Evolutionary conservation across 495 filamentous ascomycete species (phyloP), one percentile per base, ranked within the genome.

Genomic region (Lichina pygmaea): DNA sequence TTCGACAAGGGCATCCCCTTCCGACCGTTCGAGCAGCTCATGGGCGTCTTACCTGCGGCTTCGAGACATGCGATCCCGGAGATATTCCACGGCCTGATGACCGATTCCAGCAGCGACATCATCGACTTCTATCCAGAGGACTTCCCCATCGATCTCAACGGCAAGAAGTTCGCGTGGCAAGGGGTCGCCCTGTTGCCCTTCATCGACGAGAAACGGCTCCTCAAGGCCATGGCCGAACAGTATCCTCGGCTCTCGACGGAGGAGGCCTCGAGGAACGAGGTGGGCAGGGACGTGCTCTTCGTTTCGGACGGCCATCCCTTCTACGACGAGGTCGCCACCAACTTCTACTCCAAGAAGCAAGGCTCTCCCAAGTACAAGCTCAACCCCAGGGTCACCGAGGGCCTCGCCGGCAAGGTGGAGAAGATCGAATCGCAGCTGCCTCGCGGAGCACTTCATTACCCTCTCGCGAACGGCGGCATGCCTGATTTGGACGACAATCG

Each of bases 91-190:
- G 61, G 69, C 36, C 64, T 99, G 13, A 99, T 99, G 89, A 79
- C 72, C 12, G 63, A 86, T 6, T 65, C 75, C 13, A 71, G 92
- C 34, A 91, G 81, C 55, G 76, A 84, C 46, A 99, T 99, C 48
- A 77, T 89, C 44, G 86, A 99, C 52, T 99, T 95, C 60, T 99
- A 99, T 52, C 91, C 91, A 0, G 80, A 83, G 52, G 81, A 92
- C 38, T 99, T 99, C 55, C 70, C 76, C 4, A 67, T 93, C 46
- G 89, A 99, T 55, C 60, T 95, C 45, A 95, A 99, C 47, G 89
- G 89, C 48, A 95, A 95, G 65, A 99, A 95, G 56, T 91, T 92
- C 59, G 81, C 83, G 2, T 99, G 89, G 89, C 86, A 99, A 54
- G 89, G 89, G 50, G 83, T 95, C 39, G 81, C 81, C 17, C 62